Evolutionary conservation across 257 asterid species (phyloP), one percentile per base, ranked within the genome.

Genomic region (Nicotiana knightiana): DNA sequence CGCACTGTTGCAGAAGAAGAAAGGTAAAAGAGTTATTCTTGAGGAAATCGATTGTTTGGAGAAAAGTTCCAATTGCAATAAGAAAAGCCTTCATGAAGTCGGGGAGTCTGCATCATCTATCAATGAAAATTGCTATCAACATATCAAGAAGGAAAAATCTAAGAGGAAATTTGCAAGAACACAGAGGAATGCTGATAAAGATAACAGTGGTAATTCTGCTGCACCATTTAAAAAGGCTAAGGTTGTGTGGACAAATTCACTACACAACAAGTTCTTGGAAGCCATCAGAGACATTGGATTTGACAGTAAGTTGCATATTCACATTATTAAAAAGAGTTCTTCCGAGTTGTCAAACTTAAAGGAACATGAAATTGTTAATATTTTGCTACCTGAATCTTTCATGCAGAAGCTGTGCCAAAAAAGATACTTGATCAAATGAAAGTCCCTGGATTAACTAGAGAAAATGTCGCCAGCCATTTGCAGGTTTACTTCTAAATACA

Each of bases 401-500:
- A 78, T 17, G 81, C 73, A 90, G 94, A 87, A 70, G 92, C 92
- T 86, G 89, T 81, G 67, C 94, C 97, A 3, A 87, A 85, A 83
- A 90, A 85, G 76, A 90, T 92, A 77, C 90, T 89, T 2, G 92
- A 89, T 75, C 81, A 84, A 5, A 92, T 92, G 94, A 73, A 90
- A 82, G 92, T 89, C 37, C 93, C 94, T 0, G 90, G 90, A 57
- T 61, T 92, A 51, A 90, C 90, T 9, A 89, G 90, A 84, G 89
- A 87, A 70, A 87, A 90, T 83, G 90, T 92, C 21, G 90, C 97
- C 39, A 92, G 97, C 59, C 97, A 92, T 86, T 82, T 91, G 79
- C 94, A 92, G 97, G 97, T 92, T 66, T 37, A 10, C 58, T 64
- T 67, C 54, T 67, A 37, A 9, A 37, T 67, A 37, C 54, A 37